These are phyloP conservation scores for Olyra latifolia DNA, from an alignment of 176 grass and related monocot genomes.

Conservation along the genomic window DNA sequence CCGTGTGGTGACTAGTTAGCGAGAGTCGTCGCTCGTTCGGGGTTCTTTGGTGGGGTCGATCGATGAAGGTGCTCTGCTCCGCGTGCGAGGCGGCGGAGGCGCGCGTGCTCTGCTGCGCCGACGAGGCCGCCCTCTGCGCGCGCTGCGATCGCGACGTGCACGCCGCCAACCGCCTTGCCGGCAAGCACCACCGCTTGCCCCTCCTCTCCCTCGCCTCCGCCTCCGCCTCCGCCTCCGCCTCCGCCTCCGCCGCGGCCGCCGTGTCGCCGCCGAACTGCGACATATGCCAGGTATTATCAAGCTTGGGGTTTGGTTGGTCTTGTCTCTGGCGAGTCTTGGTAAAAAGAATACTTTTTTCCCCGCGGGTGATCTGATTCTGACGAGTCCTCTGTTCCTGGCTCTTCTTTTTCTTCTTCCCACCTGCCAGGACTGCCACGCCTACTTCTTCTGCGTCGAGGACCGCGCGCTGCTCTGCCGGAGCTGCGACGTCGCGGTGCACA, in stretches of 20 bases:
- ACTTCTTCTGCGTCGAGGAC: constrained; percentile 98
- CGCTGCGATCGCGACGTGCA: constrained; percentile 84
- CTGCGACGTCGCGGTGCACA: constrained; percentile 87
- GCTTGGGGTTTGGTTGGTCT: background rate
- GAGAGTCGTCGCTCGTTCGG: background rate
- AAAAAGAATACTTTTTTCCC: background rate
- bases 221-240: background rate
- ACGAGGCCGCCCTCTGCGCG: constrained; percentile 91
- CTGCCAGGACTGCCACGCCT: constrained; percentile 72
- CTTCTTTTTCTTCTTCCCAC: background rate
- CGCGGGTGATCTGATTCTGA: background rate
- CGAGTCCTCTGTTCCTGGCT: background rate
- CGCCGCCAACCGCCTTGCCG: constrained; percentile 86
- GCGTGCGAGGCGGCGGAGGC: constrained; percentile 92
- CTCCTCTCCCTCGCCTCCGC: constrained; percentile 34
- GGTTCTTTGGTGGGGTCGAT: background rate
- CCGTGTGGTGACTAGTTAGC: background rate
- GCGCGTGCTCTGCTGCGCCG: constrained; percentile 81
- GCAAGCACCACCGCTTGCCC: constrained; percentile 85
- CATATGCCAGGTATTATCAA: constrained; percentile 79
- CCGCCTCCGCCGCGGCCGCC: background rate
- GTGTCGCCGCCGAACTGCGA: constrained; percentile 57
- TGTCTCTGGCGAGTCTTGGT: background rate
- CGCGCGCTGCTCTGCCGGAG: constrained; percentile 79
- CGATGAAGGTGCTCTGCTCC: constrained; percentile 94